Base-by-base conservation (phyloP, 805 yeast species). In the Hanseniaspora guilliermondii region DNA sequence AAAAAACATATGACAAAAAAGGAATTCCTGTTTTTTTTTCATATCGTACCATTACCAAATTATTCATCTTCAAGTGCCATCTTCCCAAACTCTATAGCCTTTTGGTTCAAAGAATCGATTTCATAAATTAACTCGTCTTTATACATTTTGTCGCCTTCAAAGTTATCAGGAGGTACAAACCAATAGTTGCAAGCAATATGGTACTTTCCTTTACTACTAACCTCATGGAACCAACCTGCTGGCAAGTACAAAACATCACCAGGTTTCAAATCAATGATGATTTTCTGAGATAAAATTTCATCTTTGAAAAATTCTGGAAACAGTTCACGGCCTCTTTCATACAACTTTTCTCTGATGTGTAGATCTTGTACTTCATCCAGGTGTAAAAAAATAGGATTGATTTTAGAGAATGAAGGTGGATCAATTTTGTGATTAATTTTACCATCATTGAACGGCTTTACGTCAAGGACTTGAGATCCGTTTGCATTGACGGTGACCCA, bases 151-250 rank as follows among this genome's bases (percentile, higher is more conserved):
- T 38, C 27, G 0, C 17, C 40, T 6, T 40, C 48, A 12, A 36
- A 25, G 22, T 37, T 33, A 45, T 73, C 73, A 0, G 87, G 87
- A 5, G 89, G 87, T 7, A 78, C 71, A 62, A 78, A 82, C 91
- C 91, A 84, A 65, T 83, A 84, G 62, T 84, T 84, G 11, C 83
- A 60, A 0, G 89, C 88, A 36, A 77, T 70, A 60, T 84, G 91
- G 2, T 72, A 66, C 9, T 63, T 64, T 2, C 82, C 82, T 63
- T 71, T 81, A 9, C 86, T 80, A 1, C 85, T 76, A 2, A 84
- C 91, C 64, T 84, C 91, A 63, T 84, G 91, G 61, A 84, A 84
- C 89, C 89, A 84, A 2, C 91, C 88, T 1, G 85, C 76, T 0
- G 91, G 91, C 25, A 84, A 63, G 62, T 77, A 84, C 22, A 84